phyloP scores from a whole-genome alignment of 371 early-diverging fungal species.

The Syncephalastrum contaminatum region DNA sequence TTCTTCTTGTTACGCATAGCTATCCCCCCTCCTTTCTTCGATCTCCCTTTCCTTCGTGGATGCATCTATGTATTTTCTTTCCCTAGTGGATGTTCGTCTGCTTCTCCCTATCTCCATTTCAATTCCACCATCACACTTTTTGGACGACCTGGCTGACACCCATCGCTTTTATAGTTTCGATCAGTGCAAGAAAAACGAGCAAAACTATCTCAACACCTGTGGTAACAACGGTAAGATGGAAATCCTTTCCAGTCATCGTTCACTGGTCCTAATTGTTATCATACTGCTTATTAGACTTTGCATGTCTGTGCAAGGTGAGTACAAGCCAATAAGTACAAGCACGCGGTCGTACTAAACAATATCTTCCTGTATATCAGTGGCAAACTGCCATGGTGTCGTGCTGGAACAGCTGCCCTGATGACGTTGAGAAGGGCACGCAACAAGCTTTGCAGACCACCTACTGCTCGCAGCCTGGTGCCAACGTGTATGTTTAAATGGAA shows the following conservation, averaged over 20 bases:
- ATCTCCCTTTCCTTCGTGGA: no score
- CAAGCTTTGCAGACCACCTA: slow-evolving; percentile 27
- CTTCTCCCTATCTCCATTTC: no score
- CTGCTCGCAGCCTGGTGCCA: slow-evolving; percentile 38
- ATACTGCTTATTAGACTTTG: slow-evolving; percentile 17
- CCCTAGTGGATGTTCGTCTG: no score
- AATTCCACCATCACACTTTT: no score
- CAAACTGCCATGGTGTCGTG: slow-evolving; percentile 23
- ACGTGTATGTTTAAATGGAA: slow-evolving; percentile 10
- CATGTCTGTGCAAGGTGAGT: slow-evolving; percentile 23
- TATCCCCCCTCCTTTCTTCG: no score
- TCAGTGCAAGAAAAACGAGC: slow-evolving; percentile 18
- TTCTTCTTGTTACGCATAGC: no score
- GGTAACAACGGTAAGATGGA: slow-evolving; percentile 12
- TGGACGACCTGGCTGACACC: background rate
- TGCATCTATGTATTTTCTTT: no score
- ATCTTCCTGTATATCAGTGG: slow-evolving; percentile 16
- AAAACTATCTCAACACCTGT: slow-evolving; percentile 21
- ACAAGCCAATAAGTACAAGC: background rate
- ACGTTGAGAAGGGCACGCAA: slow-evolving; percentile 15
- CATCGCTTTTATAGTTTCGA: slow-evolving; percentile 11
- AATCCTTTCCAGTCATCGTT: no score
- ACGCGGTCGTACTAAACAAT: background rate
- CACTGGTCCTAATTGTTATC: background rate
- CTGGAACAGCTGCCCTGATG: slow-evolving; percentile 30